Base-by-base conservation (phyloP, 768 basidiomycete genomes). In the Collybia sordida region DNA sequence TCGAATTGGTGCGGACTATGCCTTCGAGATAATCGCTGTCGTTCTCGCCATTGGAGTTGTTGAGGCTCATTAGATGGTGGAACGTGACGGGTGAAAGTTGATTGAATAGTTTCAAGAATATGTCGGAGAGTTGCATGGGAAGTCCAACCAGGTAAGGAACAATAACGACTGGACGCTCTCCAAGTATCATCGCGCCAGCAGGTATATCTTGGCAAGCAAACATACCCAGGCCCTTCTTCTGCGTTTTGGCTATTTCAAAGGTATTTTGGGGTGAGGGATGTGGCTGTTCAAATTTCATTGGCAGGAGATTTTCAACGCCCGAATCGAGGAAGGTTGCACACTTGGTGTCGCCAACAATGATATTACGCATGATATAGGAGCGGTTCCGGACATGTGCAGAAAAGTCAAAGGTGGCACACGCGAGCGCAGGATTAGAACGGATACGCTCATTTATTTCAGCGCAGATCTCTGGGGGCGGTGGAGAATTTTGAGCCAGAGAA, bases 151-250 rank as follows among this genome's bases (percentile, higher is more conserved):
- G 51, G 50, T 64, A 67, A 2, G 75, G 74, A 18, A 68, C 64
- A 36, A 77, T 66, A 35, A 76, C 55, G 7, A 64, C 65, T 19
- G 77, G 77, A 39, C 74, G 73, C 48, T 77, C 73, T 22, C 60
- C 53, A 11, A 69, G 45, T 37, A 77, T 68, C 15, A 73, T 46
- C 28, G 62, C 56, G 1, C 73, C 73, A 3, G 61, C 54, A 18
- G 63, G 51, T 8, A 74, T 67, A 18, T 60, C 52, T 19, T 62
- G 64, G 21, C 59, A 47, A 1, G 73, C 73, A 49, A 74, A 74
- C 59, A 72, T 63, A 1, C 69, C 73, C 14, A 60, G 49, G 15
- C 73, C 73, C 47, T 69, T 70, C 38, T 63, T 44, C 9, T 58
- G 57, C 0, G 70, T 64, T n/a, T 55, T 49, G 18, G 55, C 51